Percentiles rank a stretch among this genome's conserved stretches.
These are phyloP conservation scores for Tillandsia fasciculata DNA, from an alignment of 176 grass and related monocot species.

Conservation along the genomic window DNA sequence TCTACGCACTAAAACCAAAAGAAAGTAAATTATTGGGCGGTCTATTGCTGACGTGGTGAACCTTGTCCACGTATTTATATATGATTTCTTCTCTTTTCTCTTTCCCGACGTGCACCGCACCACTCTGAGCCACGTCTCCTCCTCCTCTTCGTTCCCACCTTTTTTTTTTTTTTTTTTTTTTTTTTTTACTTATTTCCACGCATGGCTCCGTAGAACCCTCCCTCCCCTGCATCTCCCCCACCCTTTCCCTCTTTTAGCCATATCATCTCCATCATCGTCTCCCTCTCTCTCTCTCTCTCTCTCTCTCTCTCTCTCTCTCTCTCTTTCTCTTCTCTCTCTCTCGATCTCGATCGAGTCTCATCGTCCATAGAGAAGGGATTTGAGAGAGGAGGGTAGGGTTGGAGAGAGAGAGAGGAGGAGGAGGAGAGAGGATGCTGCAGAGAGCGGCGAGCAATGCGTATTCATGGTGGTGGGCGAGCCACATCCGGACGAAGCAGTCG, in stretches of 20 bases:
- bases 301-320: constrained; percentile 9
- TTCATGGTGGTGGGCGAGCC: constrained; percentile 92
- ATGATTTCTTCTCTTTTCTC: no score
- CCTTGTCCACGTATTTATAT: no score
- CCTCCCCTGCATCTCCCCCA: no score
- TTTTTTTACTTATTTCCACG: not conserved
- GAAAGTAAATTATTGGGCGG: not conserved
- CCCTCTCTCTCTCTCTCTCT: constrained; percentile 12
- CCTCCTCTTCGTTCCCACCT: no score
- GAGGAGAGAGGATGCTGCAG: constrained; percentile 46
- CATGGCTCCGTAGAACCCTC: no score
- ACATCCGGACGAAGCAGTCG: constrained; percentile 81
- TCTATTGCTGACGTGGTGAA: no score
- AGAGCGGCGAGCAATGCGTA: constrained; percentile 77
- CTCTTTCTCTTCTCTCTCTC: constrained; percentile 6
- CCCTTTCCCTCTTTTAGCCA: no score
- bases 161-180: not conserved
- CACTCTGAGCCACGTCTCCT: no score
- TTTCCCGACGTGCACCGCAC: no score
- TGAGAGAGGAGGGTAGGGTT: not conserved
- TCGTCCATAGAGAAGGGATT: no score
- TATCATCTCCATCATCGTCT: not conserved
- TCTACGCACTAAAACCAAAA: not conserved
- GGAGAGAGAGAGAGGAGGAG: not conserved
- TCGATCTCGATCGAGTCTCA: no score